These are phyloP conservation scores for Begonia fuchsioides DNA, from an alignment of 306 rosid genomes.

Conservation along the genomic window DNA sequence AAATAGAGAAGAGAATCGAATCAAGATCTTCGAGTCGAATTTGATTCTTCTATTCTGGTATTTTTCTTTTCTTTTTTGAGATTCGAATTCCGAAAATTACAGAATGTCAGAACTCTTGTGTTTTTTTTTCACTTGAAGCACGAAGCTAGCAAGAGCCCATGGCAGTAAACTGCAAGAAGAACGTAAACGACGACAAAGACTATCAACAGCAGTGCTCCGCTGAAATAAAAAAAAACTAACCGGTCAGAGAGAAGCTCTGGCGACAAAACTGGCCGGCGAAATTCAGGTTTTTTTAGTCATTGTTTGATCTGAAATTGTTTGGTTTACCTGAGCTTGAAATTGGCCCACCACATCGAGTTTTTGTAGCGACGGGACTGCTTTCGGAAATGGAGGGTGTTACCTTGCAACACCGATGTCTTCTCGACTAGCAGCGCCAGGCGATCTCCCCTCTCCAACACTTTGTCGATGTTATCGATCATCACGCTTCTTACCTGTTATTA, in stretches of 20 bases:
- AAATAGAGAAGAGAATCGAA: too few relatives aligned
- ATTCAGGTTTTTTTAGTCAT: too few relatives aligned
- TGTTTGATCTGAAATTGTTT: too few relatives aligned
- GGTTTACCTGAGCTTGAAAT: constrained; percentile 56
- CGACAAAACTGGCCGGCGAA: too few relatives aligned
- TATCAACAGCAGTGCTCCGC: constrained; percentile 9
- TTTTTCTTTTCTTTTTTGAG: too few relatives aligned
- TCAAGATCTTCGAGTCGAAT: too few relatives aligned
- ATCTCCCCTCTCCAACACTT: constrained; percentile 65
- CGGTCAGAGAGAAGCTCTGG: too few relatives aligned
- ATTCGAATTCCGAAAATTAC: too few relatives aligned
- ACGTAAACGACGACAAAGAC: constrained; percentile 11
- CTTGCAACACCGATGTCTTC: constrained; percentile 53
- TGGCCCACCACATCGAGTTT: constrained; percentile 61
- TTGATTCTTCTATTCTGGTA: too few relatives aligned
- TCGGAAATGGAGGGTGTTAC: constrained; percentile 54
- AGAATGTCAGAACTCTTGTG: too few relatives aligned
- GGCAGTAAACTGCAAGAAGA: constrained; percentile 9
- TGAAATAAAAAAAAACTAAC: constrained; percentile 1
- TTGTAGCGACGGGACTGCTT: constrained; percentile 73
- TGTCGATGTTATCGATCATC: constrained; percentile 64
- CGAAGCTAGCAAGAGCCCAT: constrained; percentile 25
- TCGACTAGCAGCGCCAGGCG: constrained; percentile 65
- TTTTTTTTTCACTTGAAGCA: constrained; percentile 31
- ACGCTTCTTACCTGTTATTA: constrained; percentile 49